These are phyloP conservation scores for Phaeosphaeriaceae sp. DNA, from an alignment of 2,329 filamentous ascomycete species.

Conservation along the genomic window DNA sequence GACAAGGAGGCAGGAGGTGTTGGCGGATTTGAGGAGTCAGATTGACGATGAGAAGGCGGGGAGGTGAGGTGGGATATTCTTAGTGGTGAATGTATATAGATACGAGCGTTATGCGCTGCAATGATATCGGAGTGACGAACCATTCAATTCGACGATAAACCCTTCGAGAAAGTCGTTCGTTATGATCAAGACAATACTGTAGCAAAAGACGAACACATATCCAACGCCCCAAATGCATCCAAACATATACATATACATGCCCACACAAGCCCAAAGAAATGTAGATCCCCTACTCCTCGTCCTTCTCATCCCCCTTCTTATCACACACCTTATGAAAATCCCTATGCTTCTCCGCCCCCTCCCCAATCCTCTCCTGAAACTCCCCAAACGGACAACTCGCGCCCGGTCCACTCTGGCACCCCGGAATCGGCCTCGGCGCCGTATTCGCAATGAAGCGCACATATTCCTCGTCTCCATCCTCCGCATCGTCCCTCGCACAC, in stretches of 20 bases:
- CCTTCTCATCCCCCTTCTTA: conserved; percentile 19
- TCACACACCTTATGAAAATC: conserved; percentile 41
- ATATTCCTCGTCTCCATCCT: conserved; percentile 53
- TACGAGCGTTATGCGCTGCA: not conserved
- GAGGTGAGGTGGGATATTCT: not conserved
- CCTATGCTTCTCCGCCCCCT: conserved; percentile 44
- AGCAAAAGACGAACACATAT: not conserved
- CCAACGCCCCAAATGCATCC: not conserved
- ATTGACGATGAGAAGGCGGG: conserved; percentile 82
- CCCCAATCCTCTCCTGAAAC: conserved; percentile 52
- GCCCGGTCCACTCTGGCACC: conserved; percentile 57
- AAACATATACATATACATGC: not conserved
- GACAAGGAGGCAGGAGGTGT: conserved; percentile 73
- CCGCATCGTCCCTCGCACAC: conserved; percentile 58
- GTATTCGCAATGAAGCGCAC: conserved; percentile 61
- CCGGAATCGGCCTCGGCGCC: conserved; percentile 56
- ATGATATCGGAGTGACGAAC: too few relatives aligned
- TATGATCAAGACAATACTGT: not conserved
- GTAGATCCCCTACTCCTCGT: too few relatives aligned
- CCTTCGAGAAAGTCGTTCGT: not conserved
- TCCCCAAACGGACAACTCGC: conserved; percentile 56
- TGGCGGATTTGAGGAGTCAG: conserved; percentile 79
- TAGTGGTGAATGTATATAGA: not conserved
- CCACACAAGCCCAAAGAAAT: not conserved
- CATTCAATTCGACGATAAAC: too few relatives aligned